Percentiles rank a stretch among this genome's conserved stretches.
Evolutionary conservation across 2,329 filamentous ascomycete species (phyloP).

Genomic region (Calonectria fujianensis): DNA sequence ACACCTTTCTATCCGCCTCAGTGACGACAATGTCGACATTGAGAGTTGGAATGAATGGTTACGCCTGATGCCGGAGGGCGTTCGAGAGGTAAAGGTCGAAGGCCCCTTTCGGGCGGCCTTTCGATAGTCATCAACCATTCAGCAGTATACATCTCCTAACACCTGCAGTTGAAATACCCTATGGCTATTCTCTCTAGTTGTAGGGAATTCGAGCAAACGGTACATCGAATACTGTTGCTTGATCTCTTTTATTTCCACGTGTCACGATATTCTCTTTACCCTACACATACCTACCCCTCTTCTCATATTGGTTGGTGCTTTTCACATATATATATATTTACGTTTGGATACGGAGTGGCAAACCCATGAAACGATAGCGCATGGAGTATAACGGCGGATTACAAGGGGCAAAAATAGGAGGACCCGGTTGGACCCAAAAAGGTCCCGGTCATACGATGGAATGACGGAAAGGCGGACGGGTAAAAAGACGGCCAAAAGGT

Average conservation of each 20-base stretch:
- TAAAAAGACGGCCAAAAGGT: constrained; percentile 44
- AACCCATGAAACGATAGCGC: constrained; percentile 51
- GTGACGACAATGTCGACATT: constrained; percentile 70
- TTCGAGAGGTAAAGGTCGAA: constrained; percentile 74
- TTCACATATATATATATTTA: constrained; percentile 43
- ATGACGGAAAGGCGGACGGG: constrained; percentile 42
- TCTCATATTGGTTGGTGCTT: constrained; percentile 38
- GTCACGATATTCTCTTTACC: constrained; percentile 29
- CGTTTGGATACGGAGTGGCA: constrained; percentile 47
- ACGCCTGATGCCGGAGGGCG: constrained; percentile 74
- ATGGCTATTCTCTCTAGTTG: neutral
- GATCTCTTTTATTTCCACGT: neutral
- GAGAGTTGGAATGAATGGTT: constrained; percentile 76
- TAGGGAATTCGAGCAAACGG: neutral
- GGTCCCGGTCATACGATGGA: constrained; percentile 45
- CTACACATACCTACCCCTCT: constrained; percentile 37
- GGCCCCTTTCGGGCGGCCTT: constrained; percentile 64
- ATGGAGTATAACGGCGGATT: constrained; percentile 49
- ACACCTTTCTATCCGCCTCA: constrained; percentile 70
- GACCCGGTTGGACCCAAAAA: constrained; percentile 44
- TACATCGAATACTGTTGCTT: constrained; percentile 4
- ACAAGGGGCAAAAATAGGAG: constrained; percentile 42
- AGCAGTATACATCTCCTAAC: neutral
- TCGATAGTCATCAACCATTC: constrained; percentile 41
- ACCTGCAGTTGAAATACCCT: neutral